These are phyloP conservation scores for Moricandia moricandioides DNA, from an alignment of 345 rosid species.

Conservation along the genomic window DNA sequence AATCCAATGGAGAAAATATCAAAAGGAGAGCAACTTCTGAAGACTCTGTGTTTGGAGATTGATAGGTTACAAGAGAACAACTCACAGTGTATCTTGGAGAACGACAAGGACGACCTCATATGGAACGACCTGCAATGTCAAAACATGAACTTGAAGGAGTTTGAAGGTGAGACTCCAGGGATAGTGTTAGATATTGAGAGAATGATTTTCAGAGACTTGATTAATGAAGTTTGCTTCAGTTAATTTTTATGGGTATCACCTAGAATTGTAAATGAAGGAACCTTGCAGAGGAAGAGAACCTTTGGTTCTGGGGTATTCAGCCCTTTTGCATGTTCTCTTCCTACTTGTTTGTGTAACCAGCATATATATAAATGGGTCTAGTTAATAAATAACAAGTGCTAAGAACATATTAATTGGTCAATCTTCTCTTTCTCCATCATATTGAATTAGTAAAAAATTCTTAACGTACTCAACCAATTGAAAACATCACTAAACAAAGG, in stretches of 20 bases:
- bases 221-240: conserved; percentile 52
- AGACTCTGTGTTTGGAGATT: conserved; percentile 61
- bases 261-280: background rate
- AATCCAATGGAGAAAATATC: conserved; percentile 32
- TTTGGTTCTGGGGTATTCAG: background rate
- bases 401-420: background rate
- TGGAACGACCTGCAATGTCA: conserved; percentile 49
- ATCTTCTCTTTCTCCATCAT: background rate
- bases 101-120: conserved; percentile 45
- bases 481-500: background rate
- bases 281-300: background rate
- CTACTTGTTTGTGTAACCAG: background rate
- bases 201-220: conserved; percentile 76
- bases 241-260: background rate
- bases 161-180: conserved; percentile 54
- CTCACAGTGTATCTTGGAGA: conserved; percentile 41
- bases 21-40: conserved; percentile 46
- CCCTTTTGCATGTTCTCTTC: background rate
- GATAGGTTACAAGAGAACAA: conserved; percentile 51
- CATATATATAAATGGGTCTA: background rate
- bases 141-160: conserved; percentile 43
- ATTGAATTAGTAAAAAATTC: background rate
- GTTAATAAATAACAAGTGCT: background rate
- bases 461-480: background rate
- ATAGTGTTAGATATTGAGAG: conserved; percentile 69